A percentile compares a stretch with the other conserved stretches of the same genome.
Conservation (phyloP, 805 yeast genomes). For the Zygotorulaspora sp. region DNA sequence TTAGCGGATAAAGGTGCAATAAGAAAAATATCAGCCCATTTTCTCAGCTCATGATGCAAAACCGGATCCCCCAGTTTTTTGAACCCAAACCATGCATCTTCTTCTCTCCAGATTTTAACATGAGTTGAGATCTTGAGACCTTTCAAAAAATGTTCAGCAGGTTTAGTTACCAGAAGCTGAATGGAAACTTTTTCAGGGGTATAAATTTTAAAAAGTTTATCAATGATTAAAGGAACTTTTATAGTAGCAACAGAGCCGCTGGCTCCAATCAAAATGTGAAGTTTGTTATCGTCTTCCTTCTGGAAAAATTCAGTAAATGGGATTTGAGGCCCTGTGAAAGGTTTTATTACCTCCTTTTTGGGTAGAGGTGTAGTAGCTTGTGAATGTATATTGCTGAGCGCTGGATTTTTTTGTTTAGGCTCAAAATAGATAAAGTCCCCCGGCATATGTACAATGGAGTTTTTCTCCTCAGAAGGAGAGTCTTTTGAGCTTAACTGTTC, state of each 20-base stretch:
- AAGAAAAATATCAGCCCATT: constrained; percentile 79
- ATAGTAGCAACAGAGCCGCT: constrained; percentile 97
- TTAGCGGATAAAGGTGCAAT: constrained; percentile 79
- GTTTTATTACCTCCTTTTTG: constrained; percentile 50
- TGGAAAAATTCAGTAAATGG: constrained; percentile 71
- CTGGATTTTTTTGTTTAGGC: constrained; percentile 14
- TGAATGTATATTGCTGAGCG: constrained; percentile 2
- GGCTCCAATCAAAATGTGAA: constrained; percentile 85
- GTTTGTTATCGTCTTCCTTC: constrained; percentile 73
- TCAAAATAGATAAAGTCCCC: constrained; percentile 35
- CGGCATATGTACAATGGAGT: constrained; percentile 35
- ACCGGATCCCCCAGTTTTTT: constrained; percentile 65
- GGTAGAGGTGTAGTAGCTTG: constrained; percentile 21
- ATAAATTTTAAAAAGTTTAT: constrained; percentile 75
- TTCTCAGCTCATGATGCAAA: constrained; percentile 69
- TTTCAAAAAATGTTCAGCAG: constrained; percentile 65
- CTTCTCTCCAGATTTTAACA: constrained; percentile 81
- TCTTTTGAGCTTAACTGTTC: constrained; percentile 6
- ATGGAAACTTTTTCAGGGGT: constrained; percentile 70
- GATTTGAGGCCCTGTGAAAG: constrained; percentile 50
- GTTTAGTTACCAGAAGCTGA: constrained; percentile 76
- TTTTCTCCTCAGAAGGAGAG: constrained; percentile 25
- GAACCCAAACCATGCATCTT: constrained; percentile 63
- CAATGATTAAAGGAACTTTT: constrained; percentile 85
- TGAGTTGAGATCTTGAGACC: constrained; percentile 64